Evolutionary conservation across 495 filamentous ascomycete genomes (phyloP), one percentile per base, ranked within the genome.

Genomic region (Penicillium daleae): DNA sequence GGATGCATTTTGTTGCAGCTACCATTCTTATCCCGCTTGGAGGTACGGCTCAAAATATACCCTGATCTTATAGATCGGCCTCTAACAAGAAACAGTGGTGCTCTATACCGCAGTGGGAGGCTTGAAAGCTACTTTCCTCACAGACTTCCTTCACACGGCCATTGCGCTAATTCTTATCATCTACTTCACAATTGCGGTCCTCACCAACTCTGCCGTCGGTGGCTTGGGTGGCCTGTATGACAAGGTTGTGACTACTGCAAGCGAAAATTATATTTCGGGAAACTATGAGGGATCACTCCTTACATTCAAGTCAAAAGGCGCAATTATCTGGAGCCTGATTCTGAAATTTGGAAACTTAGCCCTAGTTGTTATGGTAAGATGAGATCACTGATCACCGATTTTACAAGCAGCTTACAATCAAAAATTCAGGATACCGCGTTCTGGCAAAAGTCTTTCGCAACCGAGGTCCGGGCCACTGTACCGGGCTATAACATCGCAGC

Each of bases 391-490:
- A 13, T 6, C 13, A 33, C n/a, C n/a, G n/a, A n/a, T n/a, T n/a
- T n/a, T n/a, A n/a, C n/a, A n/a, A n/a, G 7, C 9, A 31, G 40
- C 40, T 44, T 10, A 44, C 19, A 19, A 19, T 19, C 8, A 3
- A 44, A 44, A 44, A 44, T 12, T 31, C 37, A 79, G 78, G 80
- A 83, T 35, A 83, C 80, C 17, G 78, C 80, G 5, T 83, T 83
- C 65, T 84, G 81, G 80, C 81, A 83, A 63, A 82, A 82, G 68
- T 79, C 75, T 0, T 83, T 82, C 51, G 78, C 78, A 8, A 76
- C 72, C 9, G 76, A 80, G 51, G 75, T 80, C 24, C 73, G 68
- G 4, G 69, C 74, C 21, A 78, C 77, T 0, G 77, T 80, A 0
- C 78, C 78, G 1, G 78, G 76, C 1, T 82, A 82, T 58, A 77